Evolutionary conservation across 176 grass and related monocot species (phyloP).

Genomic region (Olyra latifolia): DNA sequence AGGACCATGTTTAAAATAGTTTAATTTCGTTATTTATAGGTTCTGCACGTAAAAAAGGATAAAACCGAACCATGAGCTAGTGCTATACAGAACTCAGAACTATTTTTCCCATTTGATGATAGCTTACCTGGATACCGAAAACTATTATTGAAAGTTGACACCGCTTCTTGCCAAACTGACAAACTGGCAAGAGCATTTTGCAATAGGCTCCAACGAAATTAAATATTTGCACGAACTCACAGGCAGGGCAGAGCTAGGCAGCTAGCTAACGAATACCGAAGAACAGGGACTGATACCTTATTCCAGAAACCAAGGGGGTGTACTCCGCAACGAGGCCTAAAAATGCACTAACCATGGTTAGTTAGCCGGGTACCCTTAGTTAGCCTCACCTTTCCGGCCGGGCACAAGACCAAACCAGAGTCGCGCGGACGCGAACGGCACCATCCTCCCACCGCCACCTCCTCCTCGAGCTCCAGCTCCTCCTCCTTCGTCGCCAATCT

Average conservation of each 20-base stretch:
- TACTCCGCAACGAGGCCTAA: background rate
- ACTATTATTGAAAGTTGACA: conserved; percentile 6
- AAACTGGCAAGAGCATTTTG: background rate
- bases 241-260: too few species aligned
- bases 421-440: conserved; percentile 43
- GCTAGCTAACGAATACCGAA: background rate
- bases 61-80: too few species aligned
- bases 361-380: too few species aligned
- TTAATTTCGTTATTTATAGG: too few species aligned
- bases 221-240: background rate
- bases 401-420: conserved; percentile 34
- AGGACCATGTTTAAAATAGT: too few species aligned
- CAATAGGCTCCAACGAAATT: background rate
- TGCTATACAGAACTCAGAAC: too few species aligned
- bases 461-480: conserved; percentile 28
- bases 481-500: background rate
- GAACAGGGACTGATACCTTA: background rate
- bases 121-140: too few species aligned
- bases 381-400: conserved; percentile 2
- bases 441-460: conserved; percentile 14
- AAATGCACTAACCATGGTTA: conserved; percentile 46
- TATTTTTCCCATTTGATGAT: too few species aligned
- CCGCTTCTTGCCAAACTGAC: conserved; percentile 31
- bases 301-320: background rate
- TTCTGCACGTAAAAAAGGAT: too few species aligned